Conservation (phyloP, 495 filamentous ascomycete genomes). For the Aspergillus funiculosus region DNA sequence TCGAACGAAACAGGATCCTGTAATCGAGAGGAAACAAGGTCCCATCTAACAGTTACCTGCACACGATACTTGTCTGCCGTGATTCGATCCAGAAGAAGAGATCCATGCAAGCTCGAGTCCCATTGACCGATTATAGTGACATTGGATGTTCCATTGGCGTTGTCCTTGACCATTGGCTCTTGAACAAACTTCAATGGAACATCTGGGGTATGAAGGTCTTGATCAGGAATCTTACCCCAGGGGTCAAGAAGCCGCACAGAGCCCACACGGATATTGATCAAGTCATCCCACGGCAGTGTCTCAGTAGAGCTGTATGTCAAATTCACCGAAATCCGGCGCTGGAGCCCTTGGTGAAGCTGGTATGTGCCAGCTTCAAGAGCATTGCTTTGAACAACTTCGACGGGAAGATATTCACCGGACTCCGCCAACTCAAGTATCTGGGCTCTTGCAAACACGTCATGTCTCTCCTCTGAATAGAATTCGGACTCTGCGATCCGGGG, state of each 20-base stretch:
- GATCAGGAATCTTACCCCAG: slow-evolving; percentile 75
- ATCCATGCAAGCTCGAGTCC: slow-evolving; percentile 92
- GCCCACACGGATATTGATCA: slow-evolving; percentile 67
- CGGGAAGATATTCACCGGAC: slow-evolving; percentile 81
- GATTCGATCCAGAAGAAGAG: slow-evolving; percentile 78
- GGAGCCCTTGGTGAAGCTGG: slow-evolving; percentile 92
- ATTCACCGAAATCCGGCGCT: slow-evolving; percentile 79
- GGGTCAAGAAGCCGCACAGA: slow-evolving; percentile 76
- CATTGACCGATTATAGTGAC: slow-evolving; percentile 83
- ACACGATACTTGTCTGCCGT: slow-evolving; percentile 89
- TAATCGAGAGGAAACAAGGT: slow-evolving; percentile 71
- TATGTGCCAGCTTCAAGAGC: slow-evolving; percentile 80
- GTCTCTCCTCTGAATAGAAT: slow-evolving; percentile 86
- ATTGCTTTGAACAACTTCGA: slow-evolving; percentile 82
- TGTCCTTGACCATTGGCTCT: slow-evolving; percentile 68
- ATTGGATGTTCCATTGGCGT: slow-evolving; percentile 87
- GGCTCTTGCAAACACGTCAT: slow-evolving; percentile 82
- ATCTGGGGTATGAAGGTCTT: slow-evolving; percentile 63
- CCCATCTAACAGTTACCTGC: slow-evolving; percentile 79
- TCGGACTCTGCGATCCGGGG: slow-evolving; percentile 83
- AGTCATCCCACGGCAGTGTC: slow-evolving; percentile 77
- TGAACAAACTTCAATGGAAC: slow-evolving; percentile 69
- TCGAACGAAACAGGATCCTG: slow-evolving; percentile 80
- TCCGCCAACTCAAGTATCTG: slow-evolving; percentile 90
- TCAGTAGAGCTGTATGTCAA: slow-evolving; percentile 86